phyloP scores from a whole-genome alignment of 371 early-diverging fungal species.

The Mortierella sp. region DNA sequence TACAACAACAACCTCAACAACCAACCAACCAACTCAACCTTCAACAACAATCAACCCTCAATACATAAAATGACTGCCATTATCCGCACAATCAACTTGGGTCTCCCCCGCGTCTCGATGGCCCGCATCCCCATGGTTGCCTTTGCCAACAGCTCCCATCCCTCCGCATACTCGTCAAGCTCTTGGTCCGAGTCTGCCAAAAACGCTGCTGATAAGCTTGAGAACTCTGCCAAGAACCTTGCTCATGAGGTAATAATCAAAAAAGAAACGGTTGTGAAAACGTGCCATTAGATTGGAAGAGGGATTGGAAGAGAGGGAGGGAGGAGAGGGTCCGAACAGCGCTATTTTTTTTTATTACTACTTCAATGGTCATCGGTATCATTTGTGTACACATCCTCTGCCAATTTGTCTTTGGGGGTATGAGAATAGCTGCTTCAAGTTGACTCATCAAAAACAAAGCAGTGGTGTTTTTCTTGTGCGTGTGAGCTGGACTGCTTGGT shows the following conservation, averaged over 20 bases:
- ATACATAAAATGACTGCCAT: constrained; percentile 34
- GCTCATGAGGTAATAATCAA: constrained; percentile 22
- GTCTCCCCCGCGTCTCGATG: constrained; percentile 56
- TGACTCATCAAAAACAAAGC: too few relatives aligned
- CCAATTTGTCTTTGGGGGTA: too few relatives aligned
- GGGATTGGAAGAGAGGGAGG: not conserved
- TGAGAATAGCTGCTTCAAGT: not conserved
- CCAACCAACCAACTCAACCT: not conserved
- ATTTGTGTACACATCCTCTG: not conserved
- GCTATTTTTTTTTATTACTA: not conserved
- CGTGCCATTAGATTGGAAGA: not conserved
- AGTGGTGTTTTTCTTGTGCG: not conserved
- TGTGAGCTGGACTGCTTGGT: not conserved
- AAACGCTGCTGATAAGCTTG: constrained; percentile 41
- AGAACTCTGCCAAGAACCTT: constrained; percentile 42
- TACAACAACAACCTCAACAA: not conserved
- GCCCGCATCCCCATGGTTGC: constrained; percentile 54
- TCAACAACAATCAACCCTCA: not conserved
- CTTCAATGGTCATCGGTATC: not conserved
- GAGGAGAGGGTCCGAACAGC: not conserved
- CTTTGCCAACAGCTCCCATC: constrained; percentile 48
- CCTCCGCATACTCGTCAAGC: constrained; percentile 56
- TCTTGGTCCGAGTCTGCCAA: constrained; percentile 55
- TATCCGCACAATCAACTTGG: constrained; percentile 41
- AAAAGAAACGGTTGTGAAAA: not conserved